Conservation (phyloP, 2,329 filamentous ascomycete species). For the Samsoniella hepiali region DNA sequence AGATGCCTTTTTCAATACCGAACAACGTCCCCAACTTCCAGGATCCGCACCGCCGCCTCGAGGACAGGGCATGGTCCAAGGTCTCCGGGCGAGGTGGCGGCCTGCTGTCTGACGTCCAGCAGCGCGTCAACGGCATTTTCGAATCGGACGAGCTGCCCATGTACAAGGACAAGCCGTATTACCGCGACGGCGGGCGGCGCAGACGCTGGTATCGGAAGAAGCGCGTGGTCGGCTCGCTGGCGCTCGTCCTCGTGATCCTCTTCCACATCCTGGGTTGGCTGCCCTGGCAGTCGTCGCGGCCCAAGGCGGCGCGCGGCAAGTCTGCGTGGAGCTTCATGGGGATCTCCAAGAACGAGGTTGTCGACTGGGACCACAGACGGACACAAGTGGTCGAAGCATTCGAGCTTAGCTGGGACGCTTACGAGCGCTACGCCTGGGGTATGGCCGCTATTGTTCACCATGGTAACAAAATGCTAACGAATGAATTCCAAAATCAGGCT, state of each 20-base stretch:
- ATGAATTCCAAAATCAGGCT: conserved; percentile 46
- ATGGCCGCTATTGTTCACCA: conserved; percentile 28
- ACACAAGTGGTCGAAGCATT: conserved; percentile 87
- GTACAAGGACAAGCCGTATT: conserved; percentile 99
- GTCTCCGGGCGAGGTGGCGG: conserved; percentile 33
- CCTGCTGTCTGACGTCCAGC: conserved; percentile 53
- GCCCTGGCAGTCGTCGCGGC: conserved; percentile 34
- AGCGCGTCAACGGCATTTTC: conserved; percentile 63
- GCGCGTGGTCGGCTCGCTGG: conserved; percentile 55
- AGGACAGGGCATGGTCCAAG: conserved; percentile 65
- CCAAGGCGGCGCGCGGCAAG: conserved; percentile 32
- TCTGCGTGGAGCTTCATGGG: conserved; percentile 58
- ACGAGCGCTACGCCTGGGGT: conserved; percentile 94
- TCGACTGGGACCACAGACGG: conserved; percentile 75
- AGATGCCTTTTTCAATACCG: conserved; percentile 65
- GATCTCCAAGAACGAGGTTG: conserved; percentile 44
- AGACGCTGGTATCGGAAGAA: conserved; percentile 59
- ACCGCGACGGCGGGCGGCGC: conserved; percentile 59
- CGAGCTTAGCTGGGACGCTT: conserved; percentile 86
- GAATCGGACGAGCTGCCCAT: conserved; percentile 66
- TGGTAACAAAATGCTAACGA: background rate
- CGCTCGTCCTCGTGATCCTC: conserved; percentile 53
- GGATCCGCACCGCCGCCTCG: conserved; percentile 60
- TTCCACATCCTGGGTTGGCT: conserved; percentile 71
- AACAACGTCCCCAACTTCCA: conserved; percentile 67